Evolutionary conservation across 140 eudicot species (phyloP).

Genomic region (Ambrosia hybrid): DNA sequence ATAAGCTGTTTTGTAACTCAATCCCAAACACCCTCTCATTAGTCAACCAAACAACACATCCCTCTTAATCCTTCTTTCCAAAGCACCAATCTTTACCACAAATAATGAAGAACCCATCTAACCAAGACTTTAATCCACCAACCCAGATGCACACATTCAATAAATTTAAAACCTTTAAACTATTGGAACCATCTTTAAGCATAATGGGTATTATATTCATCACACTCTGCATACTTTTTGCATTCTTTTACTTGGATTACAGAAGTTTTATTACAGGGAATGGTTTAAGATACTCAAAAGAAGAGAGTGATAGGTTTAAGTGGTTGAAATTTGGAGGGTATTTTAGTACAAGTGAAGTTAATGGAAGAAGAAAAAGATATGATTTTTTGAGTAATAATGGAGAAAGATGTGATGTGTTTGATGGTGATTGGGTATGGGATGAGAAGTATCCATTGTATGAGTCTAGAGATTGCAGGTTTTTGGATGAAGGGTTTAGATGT

Average conservation of each 20-base stretch:
- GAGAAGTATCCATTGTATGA: slow-evolving; percentile 85
- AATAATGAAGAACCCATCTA: slow-evolving; percentile 61
- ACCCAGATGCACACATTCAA: slow-evolving; percentile 32
- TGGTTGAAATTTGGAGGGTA: slow-evolving; percentile 45
- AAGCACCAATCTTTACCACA: slow-evolving; percentile 10
- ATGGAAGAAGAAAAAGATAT: slow-evolving; percentile 25
- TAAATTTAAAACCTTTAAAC: slow-evolving; percentile 50
- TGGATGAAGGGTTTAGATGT: slow-evolving; percentile 93
- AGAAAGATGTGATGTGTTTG: slow-evolving; percentile 79
- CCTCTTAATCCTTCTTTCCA: background rate
- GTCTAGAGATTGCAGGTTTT: slow-evolving; percentile 68
- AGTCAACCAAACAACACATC: slow-evolving; percentile 32
- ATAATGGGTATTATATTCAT: slow-evolving; percentile 49
- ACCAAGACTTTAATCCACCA: slow-evolving; percentile 29
- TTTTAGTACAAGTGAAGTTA: slow-evolving; percentile 1
- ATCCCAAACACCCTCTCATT: slow-evolving; percentile 50
- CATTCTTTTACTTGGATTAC: slow-evolving; percentile 73
- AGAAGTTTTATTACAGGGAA: slow-evolving; percentile 48
- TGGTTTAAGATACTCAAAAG: too few species aligned
- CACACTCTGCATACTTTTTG: slow-evolving; percentile 43
- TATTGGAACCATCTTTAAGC: slow-evolving; percentile 70
- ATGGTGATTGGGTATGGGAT: slow-evolving; percentile 99
- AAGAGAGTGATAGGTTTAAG: slow-evolving; percentile 47
- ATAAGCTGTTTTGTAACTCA: too few species aligned
- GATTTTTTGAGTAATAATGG: slow-evolving; percentile 64